Evolutionary conservation across 2,329 filamentous ascomycete genomes (phyloP), one percentile per base, ranked within the genome.

Genomic region (Fusarium fracticaudum): DNA sequence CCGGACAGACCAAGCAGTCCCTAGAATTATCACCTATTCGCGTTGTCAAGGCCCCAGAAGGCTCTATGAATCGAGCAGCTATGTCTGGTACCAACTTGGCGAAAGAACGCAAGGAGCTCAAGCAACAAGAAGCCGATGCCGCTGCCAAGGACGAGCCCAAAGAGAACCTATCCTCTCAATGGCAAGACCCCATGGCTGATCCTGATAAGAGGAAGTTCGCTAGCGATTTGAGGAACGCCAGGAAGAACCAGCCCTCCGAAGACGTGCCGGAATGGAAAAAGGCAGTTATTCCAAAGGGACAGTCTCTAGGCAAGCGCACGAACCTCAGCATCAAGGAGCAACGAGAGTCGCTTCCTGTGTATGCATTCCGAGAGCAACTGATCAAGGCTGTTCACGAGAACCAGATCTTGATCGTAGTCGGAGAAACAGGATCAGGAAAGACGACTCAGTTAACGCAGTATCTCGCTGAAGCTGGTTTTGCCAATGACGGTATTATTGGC

Each of bases 391-490:
- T 99, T 6, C 86, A 88, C 33, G 92, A 94, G 44, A 96, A 99
- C 80, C 96, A 98, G 79, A 89, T 99, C 51, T 83, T 99, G 72
- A 97, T 99, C 79, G 96, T 99, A 1, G 96, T 99, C 59, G 96
- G 96, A 77, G 96, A 99, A 81, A 99, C 96, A 59, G 96, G 96
- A 20, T 98, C 95, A 1, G 96, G 96, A 76, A 99, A 99, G 84
- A 99, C 96, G 0, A 99, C 96, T 0, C 96, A 99, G 81, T 83
- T 99, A 64, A 98, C 96, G 0, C 96, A 99, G 75, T 99, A 97
- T 77, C 88, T 99, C 24, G 96, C 95, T 2, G 96, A 99, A 83
- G 95, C 90, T 54, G 96, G 96, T 0, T 98, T 97, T 79, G 93
- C 92, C 4, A 93, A 97, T 75, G 86, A 93, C 66, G 94, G 95